Evolutionary conservation across 345 rosid genomes (phyloP).

Genomic region (Brassica nigra): DNA sequence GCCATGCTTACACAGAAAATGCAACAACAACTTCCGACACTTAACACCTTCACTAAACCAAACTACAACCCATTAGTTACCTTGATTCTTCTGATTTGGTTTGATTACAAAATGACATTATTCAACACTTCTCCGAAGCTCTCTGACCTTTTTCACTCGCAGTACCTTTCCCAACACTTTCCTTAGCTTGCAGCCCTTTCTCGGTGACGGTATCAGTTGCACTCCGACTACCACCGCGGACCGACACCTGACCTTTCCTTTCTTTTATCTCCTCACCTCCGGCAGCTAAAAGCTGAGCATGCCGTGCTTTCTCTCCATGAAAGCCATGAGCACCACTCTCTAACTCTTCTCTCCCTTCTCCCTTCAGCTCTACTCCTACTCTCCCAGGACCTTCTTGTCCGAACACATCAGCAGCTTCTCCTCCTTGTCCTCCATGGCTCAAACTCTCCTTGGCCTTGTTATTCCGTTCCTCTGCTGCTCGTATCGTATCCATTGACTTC

Average conservation of each 20-base stretch:
- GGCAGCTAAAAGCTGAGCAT: slow-evolving; percentile 22
- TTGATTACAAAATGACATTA: no score
- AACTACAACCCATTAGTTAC: no score
- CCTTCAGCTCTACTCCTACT: slow-evolving; percentile 4
- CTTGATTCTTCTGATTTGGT: no score
- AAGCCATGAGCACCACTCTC: slow-evolving; percentile 1
- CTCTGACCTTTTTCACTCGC: slow-evolving; percentile 37
- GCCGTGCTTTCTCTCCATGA: slow-evolving; percentile 18
- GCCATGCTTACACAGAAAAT: no score
- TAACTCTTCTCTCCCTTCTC: slow-evolving; percentile 13
- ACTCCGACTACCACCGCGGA: neutral
- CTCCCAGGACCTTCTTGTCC: slow-evolving; percentile 28
- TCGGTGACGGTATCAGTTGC: neutral
- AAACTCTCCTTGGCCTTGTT: slow-evolving; percentile 48
- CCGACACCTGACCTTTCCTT: slow-evolving; percentile 17
- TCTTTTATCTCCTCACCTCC: slow-evolving; percentile 33
- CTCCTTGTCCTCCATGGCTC: slow-evolving; percentile 30
- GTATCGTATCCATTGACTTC: slow-evolving; percentile 48
- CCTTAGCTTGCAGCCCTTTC: neutral
- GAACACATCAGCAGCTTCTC: slow-evolving; percentile 6
- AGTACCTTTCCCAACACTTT: slow-evolving; percentile 37
- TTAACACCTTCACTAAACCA: no score
- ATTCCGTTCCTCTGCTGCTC: slow-evolving; percentile 55
- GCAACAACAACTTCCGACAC: no score
- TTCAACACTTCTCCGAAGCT: slow-evolving; percentile 1